A percentile compares a stretch with the other conserved stretches of the same genome.
Conservation (phyloP, 768 basidiomycete genomes). For the Rhizopogon salebrosus region DNA sequence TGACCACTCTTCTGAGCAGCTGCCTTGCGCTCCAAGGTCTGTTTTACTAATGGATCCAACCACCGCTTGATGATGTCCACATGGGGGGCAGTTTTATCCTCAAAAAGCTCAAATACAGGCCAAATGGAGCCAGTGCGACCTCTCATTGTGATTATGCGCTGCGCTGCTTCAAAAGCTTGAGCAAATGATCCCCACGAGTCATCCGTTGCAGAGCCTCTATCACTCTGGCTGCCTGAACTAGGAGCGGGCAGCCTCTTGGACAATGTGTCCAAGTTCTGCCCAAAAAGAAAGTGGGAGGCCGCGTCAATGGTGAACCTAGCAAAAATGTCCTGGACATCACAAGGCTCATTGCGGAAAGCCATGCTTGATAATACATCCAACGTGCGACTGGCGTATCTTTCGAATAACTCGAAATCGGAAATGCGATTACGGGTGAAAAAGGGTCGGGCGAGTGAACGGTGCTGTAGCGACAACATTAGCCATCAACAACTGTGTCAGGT, state of each 20-base stretch:
- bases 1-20: conserved; percentile 33
- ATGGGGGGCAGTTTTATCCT: conserved; percentile 32
- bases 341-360: conserved; percentile 34
- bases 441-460: conserved; percentile 62
- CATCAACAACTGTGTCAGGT: background rate
- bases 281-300: conserved; percentile 71
- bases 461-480: conserved; percentile 33
- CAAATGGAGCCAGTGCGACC: conserved; percentile 34
- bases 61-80: conserved; percentile 32
- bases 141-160: conserved; percentile 30
- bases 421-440: conserved; percentile 73
- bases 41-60: conserved; percentile 60
- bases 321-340: conserved; percentile 66
- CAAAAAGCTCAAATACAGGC: conserved; percentile 37
- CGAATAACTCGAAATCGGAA: conserved; percentile 65
- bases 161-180: conserved; percentile 37
- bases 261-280: conserved; percentile 57
- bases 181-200: conserved; percentile 57
- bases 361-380: conserved; percentile 43
- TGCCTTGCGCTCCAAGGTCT: conserved; percentile 44
- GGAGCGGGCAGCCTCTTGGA: conserved; percentile 48
- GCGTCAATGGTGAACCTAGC: conserved; percentile 66
- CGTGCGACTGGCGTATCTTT: conserved; percentile 45
- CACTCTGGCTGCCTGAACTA: conserved; percentile 39
- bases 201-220: conserved; percentile 55